Conservation (phyloP, 176 grass and related monocot species). For the Panicum miliaceum region DNA sequence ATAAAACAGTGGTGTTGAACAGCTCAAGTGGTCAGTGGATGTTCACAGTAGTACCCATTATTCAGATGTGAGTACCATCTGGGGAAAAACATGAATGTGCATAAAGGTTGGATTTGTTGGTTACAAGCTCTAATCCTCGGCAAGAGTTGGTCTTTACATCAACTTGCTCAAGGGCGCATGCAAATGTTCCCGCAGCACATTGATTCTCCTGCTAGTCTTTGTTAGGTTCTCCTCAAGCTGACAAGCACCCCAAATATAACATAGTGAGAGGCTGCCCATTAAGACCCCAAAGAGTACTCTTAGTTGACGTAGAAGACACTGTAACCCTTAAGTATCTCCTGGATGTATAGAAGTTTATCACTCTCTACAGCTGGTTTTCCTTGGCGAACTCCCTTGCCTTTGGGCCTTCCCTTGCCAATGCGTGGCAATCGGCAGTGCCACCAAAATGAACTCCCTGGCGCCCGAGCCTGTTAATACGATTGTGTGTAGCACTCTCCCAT, state of each 20-base stretch:
- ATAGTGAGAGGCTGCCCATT: background rate
- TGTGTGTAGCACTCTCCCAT: background rate
- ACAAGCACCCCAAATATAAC: slow-evolving; percentile 1
- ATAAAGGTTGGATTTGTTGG: slow-evolving; percentile 2
- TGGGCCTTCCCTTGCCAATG: background rate
- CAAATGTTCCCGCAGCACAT: background rate
- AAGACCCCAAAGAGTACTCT: background rate
- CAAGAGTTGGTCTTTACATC: background rate
- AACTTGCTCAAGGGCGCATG: background rate
- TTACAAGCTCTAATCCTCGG: slow-evolving; percentile 1
- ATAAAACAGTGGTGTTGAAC: background rate
- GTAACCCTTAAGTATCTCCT: background rate
- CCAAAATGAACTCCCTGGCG: background rate
- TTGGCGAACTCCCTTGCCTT: background rate
- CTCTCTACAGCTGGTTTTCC: background rate
- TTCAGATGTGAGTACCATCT: background rate
- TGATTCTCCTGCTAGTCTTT: background rate
- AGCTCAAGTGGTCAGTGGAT: background rate
- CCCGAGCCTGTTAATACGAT: background rate
- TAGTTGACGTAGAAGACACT: slow-evolving; percentile 13
- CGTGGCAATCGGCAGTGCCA: background rate
- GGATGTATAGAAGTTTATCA: background rate
- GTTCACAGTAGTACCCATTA: background rate
- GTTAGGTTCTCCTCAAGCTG: background rate
- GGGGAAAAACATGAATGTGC: background rate